Percentiles rank a stretch among this genome's conserved stretches.
These are phyloP conservation scores for Colletotrichum melonis DNA, from an alignment of 2,329 filamentous ascomycete genomes.

Conservation along the genomic window DNA sequence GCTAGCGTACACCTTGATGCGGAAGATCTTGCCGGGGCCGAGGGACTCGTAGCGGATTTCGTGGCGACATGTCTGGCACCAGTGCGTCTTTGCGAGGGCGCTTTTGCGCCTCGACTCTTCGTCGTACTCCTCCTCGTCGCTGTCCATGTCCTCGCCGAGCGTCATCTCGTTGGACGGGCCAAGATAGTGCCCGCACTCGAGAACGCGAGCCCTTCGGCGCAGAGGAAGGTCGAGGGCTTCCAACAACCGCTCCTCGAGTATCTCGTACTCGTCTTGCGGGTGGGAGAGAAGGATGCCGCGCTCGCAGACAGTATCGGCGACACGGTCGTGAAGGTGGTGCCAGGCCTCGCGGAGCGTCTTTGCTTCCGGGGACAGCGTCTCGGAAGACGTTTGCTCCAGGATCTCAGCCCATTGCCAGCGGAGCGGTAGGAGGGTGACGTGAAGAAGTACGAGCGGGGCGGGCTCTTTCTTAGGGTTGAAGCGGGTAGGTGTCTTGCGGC, in stretches of 20 bases:
- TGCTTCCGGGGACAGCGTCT: conserved; percentile 55
- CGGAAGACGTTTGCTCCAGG: conserved; percentile 54
- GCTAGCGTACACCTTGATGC: conserved; percentile 90
- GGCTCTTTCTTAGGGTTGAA: conserved; percentile 66
- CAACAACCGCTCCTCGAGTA: conserved; percentile 61
- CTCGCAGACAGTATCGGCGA: conserved; percentile 78
- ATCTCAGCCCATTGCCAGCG: conserved; percentile 72
- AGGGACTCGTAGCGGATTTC: conserved; percentile 67
- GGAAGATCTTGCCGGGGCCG: conserved; percentile 70
- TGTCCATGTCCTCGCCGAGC: conserved; percentile 56
- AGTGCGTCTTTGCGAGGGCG: conserved; percentile 55
- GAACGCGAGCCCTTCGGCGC: conserved; percentile 72
- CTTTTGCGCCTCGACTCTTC: conserved; percentile 39
- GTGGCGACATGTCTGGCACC: conserved; percentile 66
- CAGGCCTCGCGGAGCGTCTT: conserved; percentile 71
- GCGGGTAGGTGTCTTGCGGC: conserved; percentile 64
- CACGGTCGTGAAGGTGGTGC: conserved; percentile 75
- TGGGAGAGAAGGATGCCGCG: conserved; percentile 82
- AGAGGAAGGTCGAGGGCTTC: conserved; percentile 73
- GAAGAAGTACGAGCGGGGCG: conserved; percentile 79
- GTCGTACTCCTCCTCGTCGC: conserved; percentile 56
- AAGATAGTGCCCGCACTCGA: conserved; percentile 82
- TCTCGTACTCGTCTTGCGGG: conserved; percentile 82
- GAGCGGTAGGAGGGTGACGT: conserved; percentile 80
- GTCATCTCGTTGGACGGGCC: conserved; percentile 65